Evolutionary conservation across 805 yeast genomes (phyloP).

Genomic region (Wickerhamiella sorbophila): DNA sequence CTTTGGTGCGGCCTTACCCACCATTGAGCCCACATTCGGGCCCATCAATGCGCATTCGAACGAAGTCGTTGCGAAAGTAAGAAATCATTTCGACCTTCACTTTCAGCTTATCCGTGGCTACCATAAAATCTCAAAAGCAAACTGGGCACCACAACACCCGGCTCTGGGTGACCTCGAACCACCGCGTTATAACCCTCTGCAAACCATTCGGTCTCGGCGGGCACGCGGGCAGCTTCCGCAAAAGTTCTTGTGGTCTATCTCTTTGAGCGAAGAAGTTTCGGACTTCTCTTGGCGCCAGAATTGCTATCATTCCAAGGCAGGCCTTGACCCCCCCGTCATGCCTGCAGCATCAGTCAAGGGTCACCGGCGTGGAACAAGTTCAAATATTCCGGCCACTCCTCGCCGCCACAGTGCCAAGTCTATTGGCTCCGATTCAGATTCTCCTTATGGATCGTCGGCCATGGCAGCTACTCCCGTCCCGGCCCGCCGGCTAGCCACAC

Average conservation of each 20-base stretch:
- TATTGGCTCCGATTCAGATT: neutral
- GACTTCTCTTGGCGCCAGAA: slow-evolving; percentile 16
- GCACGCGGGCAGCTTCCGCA: slow-evolving; percentile 2
- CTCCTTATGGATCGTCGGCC: neutral
- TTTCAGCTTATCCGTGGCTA: slow-evolving; percentile 15
- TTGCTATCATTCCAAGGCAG: neutral
- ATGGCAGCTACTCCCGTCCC: neutral
- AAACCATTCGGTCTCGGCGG: slow-evolving; percentile 59
- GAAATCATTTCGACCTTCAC: slow-evolving; percentile 22
- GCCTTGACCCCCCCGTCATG: neutral
- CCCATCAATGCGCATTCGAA: neutral
- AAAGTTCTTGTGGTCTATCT: slow-evolving; percentile 16
- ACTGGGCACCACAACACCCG: too few species aligned
- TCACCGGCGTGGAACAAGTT: neutral
- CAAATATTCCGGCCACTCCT: neutral
- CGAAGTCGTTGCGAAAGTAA: slow-evolving; percentile 15
- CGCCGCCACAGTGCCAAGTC: neutral
- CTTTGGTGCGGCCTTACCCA: neutral
- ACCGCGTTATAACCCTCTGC: slow-evolving; percentile 55
- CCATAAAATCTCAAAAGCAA: slow-evolving; percentile 8
- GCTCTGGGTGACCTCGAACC: neutral
- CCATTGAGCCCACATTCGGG: neutral
- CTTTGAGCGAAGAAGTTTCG: slow-evolving; percentile 17
- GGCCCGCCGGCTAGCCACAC: neutral
- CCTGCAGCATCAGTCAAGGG: neutral